These are phyloP conservation scores for Lepidium africanum DNA, from an alignment of 345 rosid genomes.

Conservation along the genomic window DNA sequence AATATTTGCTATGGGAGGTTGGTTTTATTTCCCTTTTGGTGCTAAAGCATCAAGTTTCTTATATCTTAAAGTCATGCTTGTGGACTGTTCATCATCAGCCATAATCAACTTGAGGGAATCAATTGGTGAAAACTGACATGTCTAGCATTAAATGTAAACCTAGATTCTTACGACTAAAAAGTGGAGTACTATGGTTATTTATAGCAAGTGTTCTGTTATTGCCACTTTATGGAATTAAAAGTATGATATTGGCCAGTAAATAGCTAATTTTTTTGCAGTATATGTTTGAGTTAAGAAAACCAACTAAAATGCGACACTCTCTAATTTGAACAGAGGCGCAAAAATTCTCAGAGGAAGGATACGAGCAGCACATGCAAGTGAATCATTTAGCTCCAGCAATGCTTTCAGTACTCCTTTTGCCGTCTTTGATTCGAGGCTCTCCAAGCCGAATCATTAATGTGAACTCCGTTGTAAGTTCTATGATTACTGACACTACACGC, in stretches of 20 bases:
- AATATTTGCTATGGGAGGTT: constrained; percentile 59
- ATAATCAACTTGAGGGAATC: neutral
- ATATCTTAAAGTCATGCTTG: neutral
- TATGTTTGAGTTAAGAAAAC: neutral
- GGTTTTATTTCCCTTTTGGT: neutral
- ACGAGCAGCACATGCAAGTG: constrained; percentile 97
- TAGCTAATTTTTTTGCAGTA: neutral
- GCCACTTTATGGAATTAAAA: neutral
- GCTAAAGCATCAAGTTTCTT: neutral
- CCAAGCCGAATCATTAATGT: constrained; percentile 91
- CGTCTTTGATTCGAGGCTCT: constrained; percentile 87
- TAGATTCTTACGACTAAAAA: neutral
- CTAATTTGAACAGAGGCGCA: constrained; percentile 51
- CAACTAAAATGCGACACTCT: constrained; percentile 9
- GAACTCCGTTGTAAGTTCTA: constrained; percentile 88
- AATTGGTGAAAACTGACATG: neutral
- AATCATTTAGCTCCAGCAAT: constrained; percentile 95
- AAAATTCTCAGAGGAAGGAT: constrained; percentile 79
- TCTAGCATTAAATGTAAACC: neutral
- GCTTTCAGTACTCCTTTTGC: constrained; percentile 81
- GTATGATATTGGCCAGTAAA: neutral
- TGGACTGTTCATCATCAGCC: neutral
- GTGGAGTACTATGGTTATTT: neutral
- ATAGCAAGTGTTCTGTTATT: neutral
- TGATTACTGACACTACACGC: neutral